phyloP scores from a whole-genome alignment of 768 basidiomycete genomes.

The Leccinum olivaceopallidum region DNA sequence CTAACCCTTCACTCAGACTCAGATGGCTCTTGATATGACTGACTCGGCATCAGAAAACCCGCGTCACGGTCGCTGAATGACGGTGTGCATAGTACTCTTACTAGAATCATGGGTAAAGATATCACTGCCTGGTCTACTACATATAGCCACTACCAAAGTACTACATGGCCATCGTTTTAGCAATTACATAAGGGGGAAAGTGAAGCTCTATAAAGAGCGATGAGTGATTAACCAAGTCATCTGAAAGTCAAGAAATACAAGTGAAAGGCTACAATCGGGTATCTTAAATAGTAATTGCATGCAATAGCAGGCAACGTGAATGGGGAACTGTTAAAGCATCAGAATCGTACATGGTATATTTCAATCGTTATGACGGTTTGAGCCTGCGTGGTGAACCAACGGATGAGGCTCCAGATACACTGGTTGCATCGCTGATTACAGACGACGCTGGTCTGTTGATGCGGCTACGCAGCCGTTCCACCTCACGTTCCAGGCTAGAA shows the following conservation, averaged over 20 bases:
- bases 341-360: neutral
- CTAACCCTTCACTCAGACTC: too few species aligned
- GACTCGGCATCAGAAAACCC: too few species aligned
- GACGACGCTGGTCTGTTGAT: slow-evolving; percentile 58
- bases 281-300: slow-evolving; percentile 21
- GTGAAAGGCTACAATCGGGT: slow-evolving; percentile 20
- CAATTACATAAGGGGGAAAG: neutral
- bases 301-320: slow-evolving; percentile 1
- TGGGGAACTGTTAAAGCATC: neutral
- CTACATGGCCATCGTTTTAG: neutral
- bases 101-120: too few species aligned
- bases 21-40: too few species aligned
- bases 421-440: slow-evolving; percentile 25
- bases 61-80: too few species aligned
- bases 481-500: slow-evolving; percentile 59
- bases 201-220: neutral
- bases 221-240: neutral
- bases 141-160: neutral
- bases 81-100: too few species aligned
- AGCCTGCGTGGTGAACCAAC: slow-evolving; percentile 31
- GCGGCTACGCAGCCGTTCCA: slow-evolving; percentile 67
- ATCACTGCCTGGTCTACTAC: neutral
- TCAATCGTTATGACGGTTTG: slow-evolving; percentile 21
- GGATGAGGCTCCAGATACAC: slow-evolving; percentile 23
- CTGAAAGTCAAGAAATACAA: neutral